Base-by-base conservation (phyloP, 306 rosid genomes). In the Hippophae tibetana region DNA sequence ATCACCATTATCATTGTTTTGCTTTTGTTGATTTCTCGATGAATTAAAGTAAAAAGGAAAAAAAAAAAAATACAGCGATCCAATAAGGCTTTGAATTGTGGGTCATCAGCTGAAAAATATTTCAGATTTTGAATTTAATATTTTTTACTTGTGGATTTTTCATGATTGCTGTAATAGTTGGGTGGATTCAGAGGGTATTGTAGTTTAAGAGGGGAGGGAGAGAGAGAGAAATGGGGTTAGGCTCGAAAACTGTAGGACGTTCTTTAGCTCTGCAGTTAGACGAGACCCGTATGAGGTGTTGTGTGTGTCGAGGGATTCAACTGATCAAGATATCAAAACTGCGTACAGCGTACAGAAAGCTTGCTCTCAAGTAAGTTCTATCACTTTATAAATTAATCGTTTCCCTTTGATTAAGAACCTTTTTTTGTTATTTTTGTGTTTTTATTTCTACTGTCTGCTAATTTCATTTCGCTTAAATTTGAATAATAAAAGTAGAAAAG, bases 251-350 rank as follows among this genome's bases (percentile, higher is more conserved):
- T 76, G 96, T 87, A 76, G 96, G 96, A 79, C 48, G 93, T 26
- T 31, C 38, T 31, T 87, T 96, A 18, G 72, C 88, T 59, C 88
- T 87, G 60, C 23, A 18, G 83, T 86, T 71, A 82, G 98, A 58
- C 85, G 95, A 47, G 99, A 93, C 72, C 99, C 99, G 7, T 93
- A 93, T 14, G 95, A 88, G 78, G 99, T 93, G 1, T 78, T 93
- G 64, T 61, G 70, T 14, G 84, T 88, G 42, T 68, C 94, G 26
- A 80, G 82, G 57, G 99, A 88, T 23, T 82, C 95, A 13, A 69
- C 78, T 58, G 99, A 93, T 52, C 97, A 88, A 67, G 99, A 93
- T 62, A 88, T 93, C 18, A 93, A 93, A 85, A 75, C 95, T 41
- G 95, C 99, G 46, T 88, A 18, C 23, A 18, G 1, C 23, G 23